These are phyloP conservation scores for Lepidium didymum DNA, from an alignment of 345 rosid species.

Conservation along the genomic window DNA sequence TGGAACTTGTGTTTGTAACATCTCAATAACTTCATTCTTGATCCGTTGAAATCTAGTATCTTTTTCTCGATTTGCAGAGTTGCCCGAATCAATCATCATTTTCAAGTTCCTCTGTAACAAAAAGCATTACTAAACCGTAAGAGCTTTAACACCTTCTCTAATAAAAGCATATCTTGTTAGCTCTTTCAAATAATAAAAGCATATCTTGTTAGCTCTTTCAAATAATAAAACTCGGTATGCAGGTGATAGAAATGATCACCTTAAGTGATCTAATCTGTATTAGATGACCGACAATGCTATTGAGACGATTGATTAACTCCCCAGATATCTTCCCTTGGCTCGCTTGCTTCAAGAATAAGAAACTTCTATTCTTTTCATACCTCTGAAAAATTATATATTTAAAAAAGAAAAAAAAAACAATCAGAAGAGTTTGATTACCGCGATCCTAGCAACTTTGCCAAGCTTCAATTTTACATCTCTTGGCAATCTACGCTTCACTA, in stretches of 20 bases:
- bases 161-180: too few species aligned
- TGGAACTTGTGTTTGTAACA: constrained; percentile 50
- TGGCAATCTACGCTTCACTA: constrained; percentile 73
- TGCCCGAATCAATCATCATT: constrained; percentile 58
- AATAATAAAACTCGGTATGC: not conserved
- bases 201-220: not conserved
- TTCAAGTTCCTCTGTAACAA: constrained; percentile 76
- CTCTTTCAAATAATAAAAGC: too few species aligned
- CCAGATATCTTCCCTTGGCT: constrained; percentile 71
- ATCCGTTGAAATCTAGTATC: constrained; percentile 70
- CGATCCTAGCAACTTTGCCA: constrained; percentile 72
- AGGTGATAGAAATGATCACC: constrained; percentile 38
- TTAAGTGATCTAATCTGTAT: constrained; percentile 91
- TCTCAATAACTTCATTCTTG: constrained; percentile 77
- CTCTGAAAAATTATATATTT: not conserved
- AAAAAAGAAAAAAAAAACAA: not conserved
- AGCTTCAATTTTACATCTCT: constrained; percentile 62
- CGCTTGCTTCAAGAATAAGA: constrained; percentile 41
- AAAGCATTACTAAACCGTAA: constrained; percentile 10
- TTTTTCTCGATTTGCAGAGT: constrained; percentile 75
- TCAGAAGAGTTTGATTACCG: constrained; percentile 34
- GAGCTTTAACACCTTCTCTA: not conserved
- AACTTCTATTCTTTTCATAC: not conserved
- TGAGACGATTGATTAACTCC: constrained; percentile 78
- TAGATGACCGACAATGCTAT: constrained; percentile 84